A percentile compares a stretch with the other conserved stretches of the same genome.
phyloP scores from a whole-genome alignment of 75 land plant genomes.

The Picea glauca region DNA sequence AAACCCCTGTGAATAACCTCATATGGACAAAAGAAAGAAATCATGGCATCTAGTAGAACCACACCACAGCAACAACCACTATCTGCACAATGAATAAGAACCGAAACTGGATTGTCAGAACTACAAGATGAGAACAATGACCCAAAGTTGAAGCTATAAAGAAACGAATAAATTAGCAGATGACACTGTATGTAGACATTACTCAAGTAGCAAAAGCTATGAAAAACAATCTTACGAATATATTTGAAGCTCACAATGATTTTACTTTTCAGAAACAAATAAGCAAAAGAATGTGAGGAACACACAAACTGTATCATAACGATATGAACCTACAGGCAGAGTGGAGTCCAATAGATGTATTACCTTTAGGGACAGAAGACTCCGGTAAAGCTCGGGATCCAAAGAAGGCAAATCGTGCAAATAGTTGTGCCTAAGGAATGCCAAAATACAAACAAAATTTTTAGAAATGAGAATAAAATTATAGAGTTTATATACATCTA shows the following conservation, averaged over 20 bases:
- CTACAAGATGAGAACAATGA: too few species aligned
- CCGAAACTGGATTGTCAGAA: too few species aligned
- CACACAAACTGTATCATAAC: background rate
- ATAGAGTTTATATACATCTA: background rate
- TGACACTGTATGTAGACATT: too few species aligned
- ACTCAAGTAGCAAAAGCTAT: too few species aligned
- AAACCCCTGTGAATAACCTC: too few species aligned
- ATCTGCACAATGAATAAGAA: too few species aligned
- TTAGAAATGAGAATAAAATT: background rate
- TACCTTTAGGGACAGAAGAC: conserved; percentile 85
- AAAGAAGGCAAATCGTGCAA: conserved; percentile 92
- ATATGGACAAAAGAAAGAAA: too few species aligned
- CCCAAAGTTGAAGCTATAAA: too few species aligned
- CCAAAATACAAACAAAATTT: background rate
- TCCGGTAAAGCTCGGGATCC: conserved; percentile 90
- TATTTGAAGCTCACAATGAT: background rate
- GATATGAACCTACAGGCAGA: background rate
- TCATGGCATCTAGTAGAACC: too few species aligned
- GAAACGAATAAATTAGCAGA: too few species aligned
- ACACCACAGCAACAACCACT: too few species aligned
- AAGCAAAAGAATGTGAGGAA: background rate
- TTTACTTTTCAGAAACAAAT: background rate
- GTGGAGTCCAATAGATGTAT: background rate
- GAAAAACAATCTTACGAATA: background rate
- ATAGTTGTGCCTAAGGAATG: conserved; percentile 64